Percentiles rank a stretch among this genome's conserved stretches.
These are phyloP conservation scores for Jimgerdemannia lactiflua DNA, from an alignment of 192 early-diverging fungal genomes.

Conservation along the genomic window DNA sequence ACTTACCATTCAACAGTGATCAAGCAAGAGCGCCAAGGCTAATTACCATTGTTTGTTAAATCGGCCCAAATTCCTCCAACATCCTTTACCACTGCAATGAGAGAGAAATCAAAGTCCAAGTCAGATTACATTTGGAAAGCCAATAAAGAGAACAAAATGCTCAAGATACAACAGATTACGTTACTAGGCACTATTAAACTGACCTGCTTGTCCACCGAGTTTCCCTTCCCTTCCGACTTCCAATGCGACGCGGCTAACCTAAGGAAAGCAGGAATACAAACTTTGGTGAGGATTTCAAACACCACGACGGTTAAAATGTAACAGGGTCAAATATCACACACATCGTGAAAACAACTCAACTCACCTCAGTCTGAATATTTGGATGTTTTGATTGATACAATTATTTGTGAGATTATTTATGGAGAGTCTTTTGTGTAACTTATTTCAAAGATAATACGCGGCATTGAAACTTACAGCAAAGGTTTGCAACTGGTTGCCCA, in stretches of 20 bases:
- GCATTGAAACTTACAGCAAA: neutral
- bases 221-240: slow-evolving; percentile 75
- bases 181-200: slow-evolving; percentile 7
- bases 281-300: too few relatives aligned
- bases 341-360: too few relatives aligned
- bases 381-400: too few relatives aligned
- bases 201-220: slow-evolving; percentile 58
- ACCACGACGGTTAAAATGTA: too few relatives aligned
- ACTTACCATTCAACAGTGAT: slow-evolving; percentile 41
- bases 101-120: neutral
- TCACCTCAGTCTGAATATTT: neutral
- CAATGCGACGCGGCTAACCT: slow-evolving; percentile 71
- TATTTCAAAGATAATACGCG: neutral
- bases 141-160: slow-evolving; percentile 28
- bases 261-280: slow-evolving; percentile 25
- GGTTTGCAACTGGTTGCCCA: neutral
- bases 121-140: neutral
- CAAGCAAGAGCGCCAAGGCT: slow-evolving; percentile 36
- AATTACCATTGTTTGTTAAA: slow-evolving; percentile 56
- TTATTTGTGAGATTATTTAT: too few relatives aligned
- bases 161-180: slow-evolving; percentile 59
- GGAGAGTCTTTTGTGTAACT: too few relatives aligned
- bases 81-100: slow-evolving; percentile 51
- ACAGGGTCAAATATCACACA: too few relatives aligned
- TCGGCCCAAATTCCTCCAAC: slow-evolving; percentile 58